These are phyloP conservation scores for Pythium sukuiense DNA, from an alignment of 352 stramenopile genomes.

Conservation along the genomic window DNA sequence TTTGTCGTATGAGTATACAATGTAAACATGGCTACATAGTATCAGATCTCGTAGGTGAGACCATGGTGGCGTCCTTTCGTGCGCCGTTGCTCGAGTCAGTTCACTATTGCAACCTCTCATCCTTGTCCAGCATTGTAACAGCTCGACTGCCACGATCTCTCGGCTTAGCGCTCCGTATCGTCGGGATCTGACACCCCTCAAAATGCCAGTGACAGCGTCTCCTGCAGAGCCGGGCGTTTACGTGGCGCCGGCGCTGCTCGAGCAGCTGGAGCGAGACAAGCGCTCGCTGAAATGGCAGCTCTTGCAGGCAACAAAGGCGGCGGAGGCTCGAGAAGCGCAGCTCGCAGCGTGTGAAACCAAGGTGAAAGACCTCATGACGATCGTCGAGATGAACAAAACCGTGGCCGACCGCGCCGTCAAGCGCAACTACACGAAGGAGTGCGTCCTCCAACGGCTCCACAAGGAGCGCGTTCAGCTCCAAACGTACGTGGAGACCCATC, in stretches of 20 bases:
- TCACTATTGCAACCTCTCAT: too few species aligned
- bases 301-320: conserved; percentile 35
- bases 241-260: conserved; percentile 50
- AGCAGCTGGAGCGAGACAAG: conserved; percentile 53
- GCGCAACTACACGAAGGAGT: conserved; percentile 39
- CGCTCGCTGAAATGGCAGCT: conserved; percentile 57
- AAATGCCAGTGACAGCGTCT: too few species aligned
- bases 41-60: too few species aligned
- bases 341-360: conserved; percentile 42
- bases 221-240: conserved; percentile 32
- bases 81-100: too few species aligned
- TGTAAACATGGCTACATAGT: too few species aligned
- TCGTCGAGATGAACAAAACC: conserved; percentile 66
- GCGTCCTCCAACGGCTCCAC: conserved; percentile 29
- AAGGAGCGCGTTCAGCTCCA: conserved; percentile 32
- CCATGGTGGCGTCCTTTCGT: too few species aligned
- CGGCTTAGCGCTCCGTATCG: too few species aligned
- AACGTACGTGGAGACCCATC: conserved; percentile 26
- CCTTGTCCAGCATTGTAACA: too few species aligned
- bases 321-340: conserved; percentile 37
- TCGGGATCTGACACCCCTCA: too few species aligned
- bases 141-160: too few species aligned
- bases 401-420: conserved; percentile 45
- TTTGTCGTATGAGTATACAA: too few species aligned
- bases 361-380: conserved; percentile 62